Conservation (phyloP, 2,329 filamentous ascomycete species). For the Alternaria sp. region DNA sequence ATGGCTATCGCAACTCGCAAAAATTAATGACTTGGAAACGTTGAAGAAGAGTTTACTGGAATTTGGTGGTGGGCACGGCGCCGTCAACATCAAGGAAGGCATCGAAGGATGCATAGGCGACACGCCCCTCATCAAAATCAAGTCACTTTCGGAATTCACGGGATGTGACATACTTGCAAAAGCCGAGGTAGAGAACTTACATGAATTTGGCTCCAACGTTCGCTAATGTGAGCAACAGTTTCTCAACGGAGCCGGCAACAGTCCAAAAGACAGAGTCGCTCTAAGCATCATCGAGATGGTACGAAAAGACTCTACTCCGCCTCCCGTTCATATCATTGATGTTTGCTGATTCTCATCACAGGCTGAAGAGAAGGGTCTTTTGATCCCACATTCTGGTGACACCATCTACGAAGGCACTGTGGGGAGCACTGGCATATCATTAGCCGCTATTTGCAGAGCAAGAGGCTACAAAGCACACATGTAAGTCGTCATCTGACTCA, state of each 20-base stretch:
- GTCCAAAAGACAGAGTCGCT: constrained; percentile 93
- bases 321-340: not conserved
- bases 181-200: constrained; percentile 67
- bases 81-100: constrained; percentile 68
- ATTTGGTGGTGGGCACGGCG: constrained; percentile 17
- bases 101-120: constrained; percentile 93
- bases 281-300: constrained; percentile 80
- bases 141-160: constrained; percentile 82
- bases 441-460: constrained; percentile 86
- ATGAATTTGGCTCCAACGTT: not conserved
- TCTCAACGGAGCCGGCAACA: constrained; percentile 91
- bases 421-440: constrained; percentile 92
- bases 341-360: constrained; percentile 41
- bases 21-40: constrained; percentile 30
- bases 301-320: constrained; percentile 13
- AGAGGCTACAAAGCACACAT: constrained; percentile 92
- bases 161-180: constrained; percentile 91
- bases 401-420: constrained; percentile 98
- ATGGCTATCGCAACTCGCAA: constrained; percentile 27
- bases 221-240: constrained; percentile 59
- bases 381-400: constrained; percentile 82
- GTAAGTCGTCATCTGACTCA: constrained; percentile 48
- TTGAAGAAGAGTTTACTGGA: constrained; percentile 34
- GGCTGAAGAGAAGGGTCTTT: constrained; percentile 78
- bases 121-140: constrained; percentile 86